Evolutionary conservation across 306 rosid genomes (phyloP), one percentile per base, ranked within the genome.

Genomic region (Acacia crassicarpa): DNA sequence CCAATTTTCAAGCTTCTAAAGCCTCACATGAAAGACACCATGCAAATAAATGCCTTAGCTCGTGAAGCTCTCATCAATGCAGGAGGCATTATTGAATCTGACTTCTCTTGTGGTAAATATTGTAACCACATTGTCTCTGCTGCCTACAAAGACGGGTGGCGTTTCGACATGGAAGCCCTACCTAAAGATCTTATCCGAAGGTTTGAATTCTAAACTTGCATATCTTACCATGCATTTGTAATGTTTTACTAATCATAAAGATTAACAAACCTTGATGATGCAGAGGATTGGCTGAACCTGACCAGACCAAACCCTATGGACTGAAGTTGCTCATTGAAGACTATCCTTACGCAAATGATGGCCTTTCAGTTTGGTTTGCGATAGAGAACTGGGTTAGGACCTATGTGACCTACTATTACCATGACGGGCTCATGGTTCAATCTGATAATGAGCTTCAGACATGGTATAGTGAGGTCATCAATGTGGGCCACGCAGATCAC

Each of bases 261-360:
- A 49, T 49, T 56, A 56, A 56, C n/a, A 27, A 53, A 20, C 61
- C 23, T 53, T 17, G 0, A 17, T 20, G n/a, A 59, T 11, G 66
- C 32, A 59, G 66, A 23, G 66, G 66, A 23, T 59, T 59, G 33
- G 66, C 66, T 22, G 33, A 59, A 59, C 66, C 66, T 22, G 66
- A 59, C 33, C 66, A 23, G 23, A 59, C 66, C 27, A 23, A 23
- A 23, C 33, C 66, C 66, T 23, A 23, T 59, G 66, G 66, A 10
- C 16, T 59, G 27, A 59, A 59, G 23, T 25, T 61, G 14, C 15
- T 61, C 12, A 25, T 61, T 61, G 67, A 92, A 72, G 98, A 94
- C 66, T 94, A 92, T 84, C 98, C 98, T 11, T 92, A 92, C 82
- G 98, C 94, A 56, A 80, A 74, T 41, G 98, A 94, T 78, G 97